phyloP scores from a whole-genome alignment of 331 rosid genomes.

The Cydonia oblonga region DNA sequence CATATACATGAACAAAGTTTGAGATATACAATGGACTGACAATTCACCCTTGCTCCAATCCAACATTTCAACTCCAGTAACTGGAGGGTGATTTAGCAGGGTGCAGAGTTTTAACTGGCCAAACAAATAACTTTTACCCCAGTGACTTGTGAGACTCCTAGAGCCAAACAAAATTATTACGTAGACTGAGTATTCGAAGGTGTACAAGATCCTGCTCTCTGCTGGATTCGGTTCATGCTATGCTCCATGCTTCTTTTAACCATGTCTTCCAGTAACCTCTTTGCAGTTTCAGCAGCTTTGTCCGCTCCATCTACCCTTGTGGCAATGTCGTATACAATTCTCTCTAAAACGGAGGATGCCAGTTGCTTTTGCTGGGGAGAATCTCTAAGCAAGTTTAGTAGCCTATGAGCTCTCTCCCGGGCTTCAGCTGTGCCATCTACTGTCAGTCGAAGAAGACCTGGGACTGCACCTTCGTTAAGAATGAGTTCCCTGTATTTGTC shows the following conservation, averaged over 20 bases:
- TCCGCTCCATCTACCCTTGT: slow-evolving; percentile 63
- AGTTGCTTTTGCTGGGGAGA: slow-evolving; percentile 58
- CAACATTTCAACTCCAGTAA: slow-evolving; percentile 30
- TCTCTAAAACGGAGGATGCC: slow-evolving; percentile 57
- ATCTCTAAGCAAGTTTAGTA: slow-evolving; percentile 73
- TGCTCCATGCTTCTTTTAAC: slow-evolving; percentile 72
- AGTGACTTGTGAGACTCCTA: background rate
- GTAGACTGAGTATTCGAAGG: slow-evolving; percentile 34
- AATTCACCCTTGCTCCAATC: slow-evolving; percentile 10
- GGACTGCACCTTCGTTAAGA: slow-evolving; percentile 81
- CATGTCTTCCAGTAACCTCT: slow-evolving; percentile 60
- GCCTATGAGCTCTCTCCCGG: slow-evolving; percentile 53
- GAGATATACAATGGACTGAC: slow-evolving; percentile 27
- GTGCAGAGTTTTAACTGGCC: slow-evolving; percentile 25
- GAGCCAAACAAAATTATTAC: slow-evolving; percentile 11
- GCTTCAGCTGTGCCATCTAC: slow-evolving; percentile 76
- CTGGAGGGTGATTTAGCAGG: slow-evolving; percentile 12
- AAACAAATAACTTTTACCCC: slow-evolving; percentile 23
- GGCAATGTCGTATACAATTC: slow-evolving; percentile 68
- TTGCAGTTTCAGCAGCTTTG: slow-evolving; percentile 76
- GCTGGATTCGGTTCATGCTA: slow-evolving; percentile 46
- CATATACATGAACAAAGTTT: slow-evolving; percentile 27
- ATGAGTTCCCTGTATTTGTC: slow-evolving; percentile 73
- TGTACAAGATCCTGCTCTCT: slow-evolving; percentile 42
- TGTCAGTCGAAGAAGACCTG: slow-evolving; percentile 67